Percentiles rank a stretch among this genome's conserved stretches.
These are phyloP conservation scores for Emericellopsis cladophorae DNA, from an alignment of 2,329 filamentous ascomycete species.

Conservation along the genomic window DNA sequence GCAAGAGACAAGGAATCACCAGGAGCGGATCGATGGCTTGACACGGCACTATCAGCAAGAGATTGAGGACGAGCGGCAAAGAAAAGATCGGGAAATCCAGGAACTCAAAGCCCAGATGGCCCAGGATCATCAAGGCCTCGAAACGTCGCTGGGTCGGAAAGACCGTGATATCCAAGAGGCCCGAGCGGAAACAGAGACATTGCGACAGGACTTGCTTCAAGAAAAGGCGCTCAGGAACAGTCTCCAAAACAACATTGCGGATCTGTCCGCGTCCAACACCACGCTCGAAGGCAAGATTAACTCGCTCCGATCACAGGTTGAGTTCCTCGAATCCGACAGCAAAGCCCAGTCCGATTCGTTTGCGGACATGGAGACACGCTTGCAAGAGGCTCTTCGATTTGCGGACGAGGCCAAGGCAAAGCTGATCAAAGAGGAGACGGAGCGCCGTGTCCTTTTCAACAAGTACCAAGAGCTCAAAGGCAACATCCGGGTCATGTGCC, in stretches of 20 bases:
- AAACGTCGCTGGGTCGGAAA: conserved; percentile 32
- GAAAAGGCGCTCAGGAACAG: conserved; percentile 50
- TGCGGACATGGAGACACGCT: conserved; percentile 64
- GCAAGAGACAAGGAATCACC: conserved; percentile 43
- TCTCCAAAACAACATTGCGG: conserved; percentile 39
- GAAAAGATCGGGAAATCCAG: conserved; percentile 48
- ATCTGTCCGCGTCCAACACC: conserved; percentile 46
- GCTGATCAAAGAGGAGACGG: conserved; percentile 79
- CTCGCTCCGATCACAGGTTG: conserved; percentile 67
- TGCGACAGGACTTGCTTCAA: conserved; percentile 40
- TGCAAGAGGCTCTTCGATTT: conserved; percentile 62
- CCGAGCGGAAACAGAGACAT: conserved; percentile 26
- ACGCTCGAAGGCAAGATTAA: conserved; percentile 64
- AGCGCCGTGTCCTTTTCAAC: conserved; percentile 87
- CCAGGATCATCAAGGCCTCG: conserved; percentile 38
- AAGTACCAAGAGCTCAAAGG: conserved; percentile 96
- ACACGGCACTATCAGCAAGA: conserved; percentile 50
- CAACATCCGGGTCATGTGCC: conserved; percentile 96
- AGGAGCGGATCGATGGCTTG: conserved; percentile 54
- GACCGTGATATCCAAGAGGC: conserved; percentile 41
- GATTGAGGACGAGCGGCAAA: conserved; percentile 50
- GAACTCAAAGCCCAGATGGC: conserved; percentile 44
- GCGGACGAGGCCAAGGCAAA: conserved; percentile 66
- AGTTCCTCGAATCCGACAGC: conserved; percentile 81
- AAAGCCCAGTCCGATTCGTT: conserved; percentile 83